Evolutionary conservation across 2,329 filamentous ascomycete genomes (phyloP).

Genomic region (Aureobasidium melanogenum): DNA sequence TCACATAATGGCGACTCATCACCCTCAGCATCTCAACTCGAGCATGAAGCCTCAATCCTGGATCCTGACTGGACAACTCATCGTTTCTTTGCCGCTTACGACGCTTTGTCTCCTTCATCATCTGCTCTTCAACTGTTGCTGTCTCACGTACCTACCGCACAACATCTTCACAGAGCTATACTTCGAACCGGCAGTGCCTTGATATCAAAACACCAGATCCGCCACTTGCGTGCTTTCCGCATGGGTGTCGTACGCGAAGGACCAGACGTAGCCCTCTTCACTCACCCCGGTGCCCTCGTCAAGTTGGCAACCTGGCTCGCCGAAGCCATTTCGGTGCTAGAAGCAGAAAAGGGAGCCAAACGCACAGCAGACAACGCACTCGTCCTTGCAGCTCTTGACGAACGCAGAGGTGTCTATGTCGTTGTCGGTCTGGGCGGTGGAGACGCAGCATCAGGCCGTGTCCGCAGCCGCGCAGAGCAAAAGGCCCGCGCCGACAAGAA

Average conservation of each 20-base stretch:
- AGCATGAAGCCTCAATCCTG: constrained; percentile 19
- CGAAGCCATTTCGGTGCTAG: constrained; percentile 83
- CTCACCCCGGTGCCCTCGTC: constrained; percentile 82
- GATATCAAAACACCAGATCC: constrained; percentile 88
- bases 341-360: constrained; percentile 63
- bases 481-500: constrained; percentile 55
- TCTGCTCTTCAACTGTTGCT: constrained; percentile 64
- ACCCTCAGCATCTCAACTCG: constrained; percentile 13
- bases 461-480: constrained; percentile 27
- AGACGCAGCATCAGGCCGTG: constrained; percentile 53
- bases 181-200: constrained; percentile 85
- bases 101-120: constrained; percentile 42
- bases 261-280: constrained; percentile 83
- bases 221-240: constrained; percentile 82
- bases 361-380: constrained; percentile 58
- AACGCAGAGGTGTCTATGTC: constrained; percentile 77
- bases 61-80: constrained; percentile 38
- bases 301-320: constrained; percentile 92
- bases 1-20: constrained; percentile 23
- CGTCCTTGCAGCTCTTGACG: constrained; percentile 83
- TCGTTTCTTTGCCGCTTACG: constrained; percentile 52
- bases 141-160: constrained; percentile 68
- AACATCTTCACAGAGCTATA: constrained; percentile 85
- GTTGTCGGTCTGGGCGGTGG: constrained; percentile 90
- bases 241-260: constrained; percentile 95